These are phyloP conservation scores for Aspergillus tanneri DNA, from an alignment of 2,329 filamentous ascomycete genomes.

Conservation along the genomic window DNA sequence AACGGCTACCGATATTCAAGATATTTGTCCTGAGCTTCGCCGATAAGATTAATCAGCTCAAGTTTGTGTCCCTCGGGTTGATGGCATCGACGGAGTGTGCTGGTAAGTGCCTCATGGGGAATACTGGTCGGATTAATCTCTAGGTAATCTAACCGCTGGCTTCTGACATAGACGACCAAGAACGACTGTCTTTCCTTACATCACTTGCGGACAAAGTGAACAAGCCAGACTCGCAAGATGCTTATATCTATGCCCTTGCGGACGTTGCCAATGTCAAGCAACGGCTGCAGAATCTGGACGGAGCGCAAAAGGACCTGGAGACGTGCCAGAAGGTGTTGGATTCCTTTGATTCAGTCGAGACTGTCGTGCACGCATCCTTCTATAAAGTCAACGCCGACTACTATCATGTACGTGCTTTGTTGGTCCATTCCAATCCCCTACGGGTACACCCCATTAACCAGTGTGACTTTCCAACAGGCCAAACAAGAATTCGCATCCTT, in stretches of 20 bases:
- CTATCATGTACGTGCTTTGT: conserved; percentile 64
- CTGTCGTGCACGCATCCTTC: conserved; percentile 91
- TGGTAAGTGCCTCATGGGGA: conserved; percentile 20
- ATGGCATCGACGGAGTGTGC: conserved; percentile 79
- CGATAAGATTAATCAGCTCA: conserved; percentile 98
- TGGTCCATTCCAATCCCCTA: not conserved
- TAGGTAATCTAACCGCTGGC: too few relatives aligned
- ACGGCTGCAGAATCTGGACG: conserved; percentile 73
- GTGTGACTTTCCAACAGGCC: conserved; percentile 45
- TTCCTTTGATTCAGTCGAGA: conserved; percentile 90
- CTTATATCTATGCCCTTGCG: conserved; percentile 89
- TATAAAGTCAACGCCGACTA: conserved; percentile 94
- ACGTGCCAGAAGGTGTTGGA: conserved; percentile 85
- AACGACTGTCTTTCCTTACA: conserved; percentile 81
- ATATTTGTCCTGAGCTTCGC: conserved; percentile 94
- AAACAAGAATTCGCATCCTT: conserved; percentile 93
- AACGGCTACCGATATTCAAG: conserved; percentile 88
- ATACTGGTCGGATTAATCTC: too few relatives aligned
- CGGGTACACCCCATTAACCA: conserved; percentile 1
- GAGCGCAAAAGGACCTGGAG: conserved; percentile 81
- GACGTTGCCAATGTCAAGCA: conserved; percentile 87
- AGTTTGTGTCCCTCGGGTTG: conserved; percentile 87
- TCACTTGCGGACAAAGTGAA: conserved; percentile 84
- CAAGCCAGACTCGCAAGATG: conserved; percentile 89
- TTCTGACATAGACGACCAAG: conserved; percentile 68